Base-by-base conservation (phyloP, 2,329 filamentous ascomycete genomes). In the Hymenoscyphus infarciens region DNA sequence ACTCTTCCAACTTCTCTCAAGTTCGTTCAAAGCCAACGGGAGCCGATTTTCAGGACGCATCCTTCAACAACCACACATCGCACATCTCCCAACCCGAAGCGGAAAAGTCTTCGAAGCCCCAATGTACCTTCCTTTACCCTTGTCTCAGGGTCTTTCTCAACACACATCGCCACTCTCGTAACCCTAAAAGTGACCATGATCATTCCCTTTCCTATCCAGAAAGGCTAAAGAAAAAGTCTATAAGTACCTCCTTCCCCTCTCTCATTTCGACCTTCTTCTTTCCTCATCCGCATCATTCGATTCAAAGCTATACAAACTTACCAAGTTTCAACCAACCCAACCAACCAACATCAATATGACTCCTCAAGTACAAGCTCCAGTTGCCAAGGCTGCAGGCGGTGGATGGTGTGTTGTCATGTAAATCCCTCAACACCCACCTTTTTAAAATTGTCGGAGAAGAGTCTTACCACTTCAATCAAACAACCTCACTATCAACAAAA, bases 361-460 rank as follows among this genome's bases (percentile, higher is more conserved):
- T 55, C 53, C 53, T 55, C 53, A 55, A 55, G 7, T 31, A n/a
- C 53, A 55, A 55, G 53, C 53, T 55, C 53, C 53, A 55, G 53
- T 55, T 55, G 53, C 27, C 53, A 55, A 55, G 53, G 53, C 53
- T 33, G 53, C 53, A 29, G 53, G 53, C 29, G 27, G 53, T 55
- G 53, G 53, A 55, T 55, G 25, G 27, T 55, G 53, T 33, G 53
- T 55, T 55, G 27, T 55, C 53, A 55, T 55, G 53, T 55, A 55
- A 55, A 33, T 33, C 19, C 53, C 27, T 19, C 29, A 55, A 25
- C 45, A 52, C 19, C 45, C 19, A 22, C 42, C 42, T 19, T 19
- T 49, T 22, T 8, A 22, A 49, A 49, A 49, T 22, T 22, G 45
- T 22, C 45, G 13, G 45, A 22, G 45, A 52, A 25, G 19, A 25